phyloP scores from a whole-genome alignment of 2,329 filamentous ascomycete species.

The Xylaria sp. region DNA sequence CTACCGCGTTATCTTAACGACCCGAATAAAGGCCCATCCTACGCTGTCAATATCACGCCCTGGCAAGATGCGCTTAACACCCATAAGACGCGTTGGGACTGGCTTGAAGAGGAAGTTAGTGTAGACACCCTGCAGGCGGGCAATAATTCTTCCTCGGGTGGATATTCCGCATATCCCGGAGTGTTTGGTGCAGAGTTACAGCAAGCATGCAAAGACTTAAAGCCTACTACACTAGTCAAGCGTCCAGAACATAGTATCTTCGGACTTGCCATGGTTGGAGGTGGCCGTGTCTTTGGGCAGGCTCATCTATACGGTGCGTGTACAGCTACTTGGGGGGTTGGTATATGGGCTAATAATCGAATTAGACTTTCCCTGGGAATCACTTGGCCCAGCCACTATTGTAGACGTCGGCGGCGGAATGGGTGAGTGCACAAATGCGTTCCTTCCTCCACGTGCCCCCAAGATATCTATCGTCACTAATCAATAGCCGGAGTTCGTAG shows the following conservation, averaged over 20 bases:
- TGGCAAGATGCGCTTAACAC: conserved; percentile 49
- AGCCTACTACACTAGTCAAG: background rate
- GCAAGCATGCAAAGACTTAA: conserved; percentile 7
- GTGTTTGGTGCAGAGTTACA: conserved; percentile 39
- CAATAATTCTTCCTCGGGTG: conserved; percentile 18
- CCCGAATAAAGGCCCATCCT: conserved; percentile 46
- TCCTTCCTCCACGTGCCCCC: background rate
- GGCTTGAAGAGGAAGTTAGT: conserved; percentile 48
- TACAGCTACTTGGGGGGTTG: background rate
- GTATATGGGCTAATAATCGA: background rate
- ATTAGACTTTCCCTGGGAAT: conserved; percentile 39
- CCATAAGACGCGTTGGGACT: conserved; percentile 49
- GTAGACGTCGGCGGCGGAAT: conserved; percentile 38
- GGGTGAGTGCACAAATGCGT: conserved; percentile 23
- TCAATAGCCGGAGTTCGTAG: conserved; percentile 31
- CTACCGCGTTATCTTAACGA: conserved; percentile 47
- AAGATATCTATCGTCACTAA: background rate
- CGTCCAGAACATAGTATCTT: conserved; percentile 39
- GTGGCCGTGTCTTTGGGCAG: conserved; percentile 33
- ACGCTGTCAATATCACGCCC: conserved; percentile 47
- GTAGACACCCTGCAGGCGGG: conserved; percentile 18
- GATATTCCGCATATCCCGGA: conserved; percentile 43
- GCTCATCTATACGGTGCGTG: conserved; percentile 36
- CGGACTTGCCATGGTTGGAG: conserved; percentile 38
- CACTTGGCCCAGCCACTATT: conserved; percentile 34